phyloP scores from a whole-genome alignment of 345 rosid species.

The Aurinia saxatilis region DNA sequence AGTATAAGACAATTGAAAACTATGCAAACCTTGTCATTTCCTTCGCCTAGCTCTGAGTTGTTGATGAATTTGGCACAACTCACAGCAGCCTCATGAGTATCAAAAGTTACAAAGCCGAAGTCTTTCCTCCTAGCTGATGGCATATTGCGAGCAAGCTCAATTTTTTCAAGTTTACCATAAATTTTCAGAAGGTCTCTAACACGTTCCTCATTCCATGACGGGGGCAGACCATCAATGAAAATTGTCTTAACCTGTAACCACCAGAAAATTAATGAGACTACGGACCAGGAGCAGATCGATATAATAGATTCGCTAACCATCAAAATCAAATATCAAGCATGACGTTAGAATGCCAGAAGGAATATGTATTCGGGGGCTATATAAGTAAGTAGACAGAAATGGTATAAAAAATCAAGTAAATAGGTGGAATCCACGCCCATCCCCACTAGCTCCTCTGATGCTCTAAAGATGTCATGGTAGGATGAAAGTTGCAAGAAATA shows the following conservation, averaged over 20 bases:
- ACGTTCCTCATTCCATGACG: constrained; percentile 92
- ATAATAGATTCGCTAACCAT: background rate
- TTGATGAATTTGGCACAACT: constrained; percentile 85
- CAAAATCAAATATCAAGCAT: background rate
- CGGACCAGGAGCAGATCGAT: constrained; percentile 1
- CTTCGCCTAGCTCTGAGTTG: constrained; percentile 83
- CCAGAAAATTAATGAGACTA: background rate
- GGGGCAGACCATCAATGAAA: constrained; percentile 82
- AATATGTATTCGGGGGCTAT: background rate
- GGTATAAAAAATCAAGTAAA: background rate
- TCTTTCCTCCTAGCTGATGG: constrained; percentile 96
- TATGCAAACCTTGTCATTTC: constrained; percentile 59
- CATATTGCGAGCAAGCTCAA: constrained; percentile 98
- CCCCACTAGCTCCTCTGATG: constrained; percentile 11
- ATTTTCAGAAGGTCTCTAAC: constrained; percentile 59
- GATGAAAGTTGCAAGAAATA: constrained; percentile 19
- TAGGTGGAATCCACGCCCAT: background rate
- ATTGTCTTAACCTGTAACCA: constrained; percentile 83
- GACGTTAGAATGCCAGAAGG: constrained; percentile 6
- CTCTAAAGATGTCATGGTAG: constrained; percentile 19
- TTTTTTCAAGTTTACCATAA: constrained; percentile 76
- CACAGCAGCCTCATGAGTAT: constrained; percentile 88
- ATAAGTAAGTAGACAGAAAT: constrained; percentile 2
- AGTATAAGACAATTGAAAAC: background rate
- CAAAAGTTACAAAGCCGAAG: constrained; percentile 95